phyloP scores from a whole-genome alignment of 805 yeast genomes.

The Candida dajiaensis region DNA sequence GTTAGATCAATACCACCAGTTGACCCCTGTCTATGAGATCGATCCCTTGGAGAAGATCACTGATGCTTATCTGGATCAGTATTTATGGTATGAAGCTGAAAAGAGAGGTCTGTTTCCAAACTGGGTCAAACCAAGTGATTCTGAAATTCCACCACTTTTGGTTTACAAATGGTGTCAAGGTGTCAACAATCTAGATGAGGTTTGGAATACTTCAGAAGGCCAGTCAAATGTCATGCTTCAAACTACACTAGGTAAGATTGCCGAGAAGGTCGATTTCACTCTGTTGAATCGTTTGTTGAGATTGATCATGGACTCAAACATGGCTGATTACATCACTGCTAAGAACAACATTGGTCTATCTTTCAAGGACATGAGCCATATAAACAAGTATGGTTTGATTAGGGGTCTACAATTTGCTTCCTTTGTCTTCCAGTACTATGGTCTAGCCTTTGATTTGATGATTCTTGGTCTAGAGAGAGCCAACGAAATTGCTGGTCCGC shows the following conservation, averaged over 20 bases:
- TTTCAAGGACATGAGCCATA: conserved; percentile 93
- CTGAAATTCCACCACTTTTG: conserved; percentile 86
- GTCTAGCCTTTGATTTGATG: conserved; percentile 74
- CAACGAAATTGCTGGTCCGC: conserved; percentile 75
- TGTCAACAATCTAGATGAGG: conserved; percentile 65
- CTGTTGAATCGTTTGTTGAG: conserved; percentile 75
- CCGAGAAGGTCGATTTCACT: conserved; percentile 87
- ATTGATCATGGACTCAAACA: conserved; percentile 77
- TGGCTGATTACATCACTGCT: conserved; percentile 92
- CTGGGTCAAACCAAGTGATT: conserved; percentile 94
- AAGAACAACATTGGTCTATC: conserved; percentile 78
- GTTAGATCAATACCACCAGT: conserved; percentile 84
- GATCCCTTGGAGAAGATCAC: conserved; percentile 94
- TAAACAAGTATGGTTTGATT: conserved; percentile 80
- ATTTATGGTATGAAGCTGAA: conserved; percentile 93
- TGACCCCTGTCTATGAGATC: conserved; percentile 79
- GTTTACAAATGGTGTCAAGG: conserved; percentile 96
- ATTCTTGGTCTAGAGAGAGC: conserved; percentile 87
- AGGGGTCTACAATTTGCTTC: conserved; percentile 90
- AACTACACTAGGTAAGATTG: conserved; percentile 58
- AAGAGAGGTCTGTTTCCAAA: conserved; percentile 83
- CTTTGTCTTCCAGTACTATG: conserved; percentile 86
- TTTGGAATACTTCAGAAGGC: conserved; percentile 77
- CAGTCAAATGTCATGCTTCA: conserved; percentile 83
- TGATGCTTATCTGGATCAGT: conserved; percentile 93